Evolutionary conservation across 192 early-diverging fungal genomes (phyloP), one percentile per base, ranked within the genome.

Genomic region (Borealophlyctis nickersoniae): DNA sequence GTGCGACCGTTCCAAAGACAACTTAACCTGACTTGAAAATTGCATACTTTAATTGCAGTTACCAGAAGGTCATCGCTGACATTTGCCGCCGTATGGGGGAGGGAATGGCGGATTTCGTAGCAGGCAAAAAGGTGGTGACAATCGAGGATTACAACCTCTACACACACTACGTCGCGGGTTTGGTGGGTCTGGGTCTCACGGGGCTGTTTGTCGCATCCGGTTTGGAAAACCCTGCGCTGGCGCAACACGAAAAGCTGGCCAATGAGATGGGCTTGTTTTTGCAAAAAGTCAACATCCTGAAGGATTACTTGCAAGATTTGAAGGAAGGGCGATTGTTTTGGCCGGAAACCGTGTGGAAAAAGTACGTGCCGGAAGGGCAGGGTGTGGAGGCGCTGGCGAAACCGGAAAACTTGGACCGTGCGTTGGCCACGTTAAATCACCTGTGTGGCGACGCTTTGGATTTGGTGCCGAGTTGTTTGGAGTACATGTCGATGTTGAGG

Each of bases 211-310:
- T 81, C 24, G 91, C 84, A 14, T 90, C 89, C 27, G 88, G 88
- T 7, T 84, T 96, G 35, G 94, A 97, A 79, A 16, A 70, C 77
- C n/a, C 54, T 4, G 5, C 45, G 2, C 60, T 72, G 22, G 55
- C 60, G 5, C 54, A 73, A 3, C 66, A 56, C 2, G 55, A 52
- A 13, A 29, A 77, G 22, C 57, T 81, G 33, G 71, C 95, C 63
- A 96, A 98, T 75, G 86, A 88, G 36, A 98, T 99, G 95, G 97
- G 97, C 31, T 80, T 92, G 54, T 98, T 99, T 74, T 78, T 99
- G 66, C 97, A 99, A 85, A 98, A 98, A 81, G 88, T 89, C 35
- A 99, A 99, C 72, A 99, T 99, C 54, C 88, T 91, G 32, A 92
- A 96, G 33, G 97, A 99, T 74, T 97, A 89, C 67, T 74, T 89